phyloP scores from a whole-genome alignment of 1,284 basidiomycete species.

The Ganoderma lingzhi region DNA sequence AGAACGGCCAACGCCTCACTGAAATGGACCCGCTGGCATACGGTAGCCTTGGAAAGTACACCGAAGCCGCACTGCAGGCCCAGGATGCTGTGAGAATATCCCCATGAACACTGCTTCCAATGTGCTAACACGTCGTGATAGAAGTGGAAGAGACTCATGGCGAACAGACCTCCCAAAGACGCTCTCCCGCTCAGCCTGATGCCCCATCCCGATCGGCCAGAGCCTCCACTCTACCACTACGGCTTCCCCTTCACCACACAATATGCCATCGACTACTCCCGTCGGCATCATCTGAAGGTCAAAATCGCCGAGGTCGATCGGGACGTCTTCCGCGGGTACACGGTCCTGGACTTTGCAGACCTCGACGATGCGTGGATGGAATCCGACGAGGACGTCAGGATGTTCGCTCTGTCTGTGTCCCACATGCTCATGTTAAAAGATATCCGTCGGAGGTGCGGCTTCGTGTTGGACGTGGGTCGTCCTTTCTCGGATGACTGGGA shows the following conservation, averaged over 20 bases:
- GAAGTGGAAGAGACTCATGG: constrained; percentile 3
- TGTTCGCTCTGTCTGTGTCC: not conserved
- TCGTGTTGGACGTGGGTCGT: not conserved
- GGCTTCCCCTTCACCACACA: not conserved
- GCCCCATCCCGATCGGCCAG: not conserved
- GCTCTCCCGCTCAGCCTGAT: not conserved
- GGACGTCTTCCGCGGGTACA: not conserved
- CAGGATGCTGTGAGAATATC: not conserved
- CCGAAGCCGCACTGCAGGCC: not conserved
- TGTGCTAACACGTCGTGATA: not conserved
- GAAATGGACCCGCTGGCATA: not conserved
- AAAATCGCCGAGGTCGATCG: not conserved
- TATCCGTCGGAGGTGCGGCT: not conserved
- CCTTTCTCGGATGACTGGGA: not conserved
- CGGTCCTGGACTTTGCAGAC: not conserved
- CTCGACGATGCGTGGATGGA: not conserved
- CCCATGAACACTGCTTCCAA: not conserved
- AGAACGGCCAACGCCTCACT: not conserved
- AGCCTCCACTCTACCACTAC: not conserved
- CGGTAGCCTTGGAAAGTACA: not conserved
- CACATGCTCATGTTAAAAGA: not conserved
- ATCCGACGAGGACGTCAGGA: not conserved
- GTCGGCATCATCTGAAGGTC: not conserved
- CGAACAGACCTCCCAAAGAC: not conserved
- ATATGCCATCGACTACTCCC: not conserved